These are phyloP conservation scores for Alternaria gansuensis DNA, from an alignment of 2,329 filamentous ascomycete species.

Conservation along the genomic window DNA sequence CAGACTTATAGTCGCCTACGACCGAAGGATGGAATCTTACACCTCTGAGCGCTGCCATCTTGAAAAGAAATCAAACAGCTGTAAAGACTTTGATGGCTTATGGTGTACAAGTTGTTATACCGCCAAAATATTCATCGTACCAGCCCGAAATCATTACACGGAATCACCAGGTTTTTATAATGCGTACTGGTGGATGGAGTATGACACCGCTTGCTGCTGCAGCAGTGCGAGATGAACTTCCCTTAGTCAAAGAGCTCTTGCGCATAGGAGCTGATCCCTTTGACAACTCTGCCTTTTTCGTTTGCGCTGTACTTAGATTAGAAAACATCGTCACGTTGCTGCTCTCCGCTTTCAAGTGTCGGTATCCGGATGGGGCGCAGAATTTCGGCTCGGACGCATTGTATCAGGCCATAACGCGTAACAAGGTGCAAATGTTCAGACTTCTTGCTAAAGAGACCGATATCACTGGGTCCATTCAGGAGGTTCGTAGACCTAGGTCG, in stretches of 20 bases:
- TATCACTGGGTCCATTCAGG: neutral
- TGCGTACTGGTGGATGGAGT: neutral
- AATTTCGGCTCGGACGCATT: neutral
- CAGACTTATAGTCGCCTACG: neutral
- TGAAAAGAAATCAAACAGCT: accelerated
- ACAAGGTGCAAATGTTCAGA: accelerated
- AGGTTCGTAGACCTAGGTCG: too few species aligned
- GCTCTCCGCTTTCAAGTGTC: neutral
- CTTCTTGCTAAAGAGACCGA: neutral
- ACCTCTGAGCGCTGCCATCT: neutral
- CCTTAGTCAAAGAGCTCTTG: neutral
- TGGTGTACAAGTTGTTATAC: neutral
- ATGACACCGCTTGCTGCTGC: neutral
- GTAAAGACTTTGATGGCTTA: neutral
- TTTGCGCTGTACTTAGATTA: neutral
- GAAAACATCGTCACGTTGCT: neutral
- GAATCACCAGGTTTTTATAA: too few species aligned
- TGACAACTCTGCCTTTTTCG: neutral
- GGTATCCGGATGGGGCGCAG: neutral
- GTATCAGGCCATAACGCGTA: neutral
- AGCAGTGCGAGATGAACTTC: accelerated
- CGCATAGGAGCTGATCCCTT: neutral
- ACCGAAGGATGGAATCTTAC: accelerated
- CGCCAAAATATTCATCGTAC: too few species aligned
- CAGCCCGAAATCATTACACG: too few species aligned